A percentile compares a stretch with the other conserved stretches of the same genome.
These are phyloP conservation scores for Apostasia ramifera DNA, from an alignment of 106 monocot genomes.

Conservation along the genomic window DNA sequence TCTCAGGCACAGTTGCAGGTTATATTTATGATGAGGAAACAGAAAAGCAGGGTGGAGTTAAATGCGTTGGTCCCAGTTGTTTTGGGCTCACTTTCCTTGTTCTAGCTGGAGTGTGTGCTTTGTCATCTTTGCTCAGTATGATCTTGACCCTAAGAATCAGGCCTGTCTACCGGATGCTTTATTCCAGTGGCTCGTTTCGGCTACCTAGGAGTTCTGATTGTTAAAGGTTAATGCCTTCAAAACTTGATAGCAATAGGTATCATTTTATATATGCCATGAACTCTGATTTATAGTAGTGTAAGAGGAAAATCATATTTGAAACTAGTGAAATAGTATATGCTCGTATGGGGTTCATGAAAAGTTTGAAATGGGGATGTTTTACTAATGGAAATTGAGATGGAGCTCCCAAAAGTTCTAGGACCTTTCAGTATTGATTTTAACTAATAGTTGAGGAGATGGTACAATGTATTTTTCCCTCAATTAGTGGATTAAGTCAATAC, in stretches of 20 bases:
- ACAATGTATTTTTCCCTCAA: too few species aligned
- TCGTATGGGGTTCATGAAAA: too few species aligned
- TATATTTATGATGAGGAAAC: conserved; percentile 65
- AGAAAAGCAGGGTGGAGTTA: conserved; percentile 26
- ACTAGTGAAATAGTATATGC: too few species aligned
- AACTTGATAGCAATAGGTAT: not conserved
- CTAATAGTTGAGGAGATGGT: too few species aligned
- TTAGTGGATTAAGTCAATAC: too few species aligned
- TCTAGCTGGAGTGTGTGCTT: conserved; percentile 51
- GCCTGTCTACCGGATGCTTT: conserved; percentile 88
- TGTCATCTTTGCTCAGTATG: conserved; percentile 50
- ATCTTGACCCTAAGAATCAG: conserved; percentile 54
- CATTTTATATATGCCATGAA: not conserved
- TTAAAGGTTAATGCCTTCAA: conserved; percentile 2
- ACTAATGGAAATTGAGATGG: not conserved
- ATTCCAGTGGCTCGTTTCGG: conserved; percentile 73
- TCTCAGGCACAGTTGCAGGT: conserved; percentile 70
- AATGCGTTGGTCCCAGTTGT: conserved; percentile 69
- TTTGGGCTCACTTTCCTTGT: conserved; percentile 74
- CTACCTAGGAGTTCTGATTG: conserved; percentile 38
- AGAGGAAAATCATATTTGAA: not conserved
- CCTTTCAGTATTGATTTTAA: too few species aligned
- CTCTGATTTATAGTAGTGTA: not conserved
- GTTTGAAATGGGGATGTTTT: not conserved
- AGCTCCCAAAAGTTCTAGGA: too few species aligned